Conservation (phyloP, 2,329 filamentous ascomycete species). For the Aspergillus tubingensis region DNA sequence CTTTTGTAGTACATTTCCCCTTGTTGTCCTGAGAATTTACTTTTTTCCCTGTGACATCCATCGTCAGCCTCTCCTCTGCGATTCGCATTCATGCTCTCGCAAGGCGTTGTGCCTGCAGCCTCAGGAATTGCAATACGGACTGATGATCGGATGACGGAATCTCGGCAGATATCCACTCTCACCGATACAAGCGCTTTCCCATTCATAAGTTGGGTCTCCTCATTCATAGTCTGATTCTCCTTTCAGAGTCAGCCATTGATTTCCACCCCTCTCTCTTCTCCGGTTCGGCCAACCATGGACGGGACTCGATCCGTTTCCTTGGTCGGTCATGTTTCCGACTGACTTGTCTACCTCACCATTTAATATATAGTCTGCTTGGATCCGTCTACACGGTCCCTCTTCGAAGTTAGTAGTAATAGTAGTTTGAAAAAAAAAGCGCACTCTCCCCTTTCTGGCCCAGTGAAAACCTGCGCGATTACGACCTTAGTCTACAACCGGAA, state of each 20-base stretch:
- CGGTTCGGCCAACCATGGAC: neutral
- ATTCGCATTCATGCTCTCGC: neutral
- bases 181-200: neutral
- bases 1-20: neutral
- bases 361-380: neutral
- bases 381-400: neutral
- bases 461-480: neutral
- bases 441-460: neutral
- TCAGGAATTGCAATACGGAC: neutral
- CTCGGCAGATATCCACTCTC: neutral
- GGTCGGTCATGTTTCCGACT: neutral
- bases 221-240: too few species aligned
- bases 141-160: constrained; percentile 5
- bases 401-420: neutral
- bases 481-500: neutral
- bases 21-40: neutral
- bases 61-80: neutral
- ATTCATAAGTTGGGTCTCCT: neutral
- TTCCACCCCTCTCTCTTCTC: neutral
- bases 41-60: neutral
- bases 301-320: neutral
- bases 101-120: neutral
- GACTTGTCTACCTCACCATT: neutral
- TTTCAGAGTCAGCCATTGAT: neutral
- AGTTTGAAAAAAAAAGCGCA: neutral